Base-by-base conservation (phyloP, 1,284 basidiomycete genomes). In the Microstroma glucosiphilum region DNA sequence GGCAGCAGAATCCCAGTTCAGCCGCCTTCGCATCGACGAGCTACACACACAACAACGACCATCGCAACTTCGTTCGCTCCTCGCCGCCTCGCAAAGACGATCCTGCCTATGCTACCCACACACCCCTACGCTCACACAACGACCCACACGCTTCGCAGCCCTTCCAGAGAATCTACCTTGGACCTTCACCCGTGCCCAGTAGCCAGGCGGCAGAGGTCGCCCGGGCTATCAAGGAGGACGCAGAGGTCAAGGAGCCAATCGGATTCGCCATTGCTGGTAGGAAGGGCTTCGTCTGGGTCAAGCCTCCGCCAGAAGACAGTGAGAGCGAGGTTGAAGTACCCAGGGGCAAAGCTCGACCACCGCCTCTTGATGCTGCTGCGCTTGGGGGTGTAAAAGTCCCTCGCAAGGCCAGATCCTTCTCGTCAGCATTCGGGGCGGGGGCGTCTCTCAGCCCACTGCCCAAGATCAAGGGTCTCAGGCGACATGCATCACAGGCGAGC, bases 161-260 rank as follows among this genome's bases (percentile, higher is more conserved):
- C 13, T 62, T 65, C 21, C 9, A 53, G 15, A 62, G 71, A 23
- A 56, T 63, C 43, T 73, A 64, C 57, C 61, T 73, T 25, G 71
- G 71, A 1, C 71, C 71, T 15, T 37, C 63, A 2, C 66, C 70
- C 4, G 70, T 70, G 0, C 53, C 67, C 1, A 40, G 63, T 6
- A 57, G 62, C n/a, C 48, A 59, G 1, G 69, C 71, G 4, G 63
- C 51, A 19, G 63, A 61, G 17, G 46, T 68, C 17, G 71, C 71
- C 7, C 49, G 37, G 1, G 69, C 69, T 25, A 68, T 73, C 2
- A 59, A 58, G 17, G 61, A 68, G 17, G 71, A 73, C 25, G 51
- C 19, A 0, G 43, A 41, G 19, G 56, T 54, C 9, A 30, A 42
- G 15, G 59, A 60, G 26, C 26, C 58, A n/a, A n/a, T 30, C 1